Base-by-base conservation (phyloP, 768 basidiomycete species). In the Mycena albidolilacea region DNA sequence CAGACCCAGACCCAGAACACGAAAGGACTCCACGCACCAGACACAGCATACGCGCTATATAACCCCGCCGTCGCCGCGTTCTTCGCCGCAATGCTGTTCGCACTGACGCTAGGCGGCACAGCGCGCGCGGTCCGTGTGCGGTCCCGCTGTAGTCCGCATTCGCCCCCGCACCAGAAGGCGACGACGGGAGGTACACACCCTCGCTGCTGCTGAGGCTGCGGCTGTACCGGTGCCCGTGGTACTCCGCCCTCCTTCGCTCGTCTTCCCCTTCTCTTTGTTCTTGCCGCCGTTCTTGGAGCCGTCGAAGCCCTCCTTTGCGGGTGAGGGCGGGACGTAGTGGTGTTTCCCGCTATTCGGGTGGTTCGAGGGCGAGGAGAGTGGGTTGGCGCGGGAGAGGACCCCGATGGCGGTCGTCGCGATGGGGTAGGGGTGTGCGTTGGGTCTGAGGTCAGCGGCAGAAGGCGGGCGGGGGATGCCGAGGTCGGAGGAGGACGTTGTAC, bases 361-460 rank as follows among this genome's bases (percentile, higher is more conserved):
- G 23, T 23, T 23, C 23, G 23, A 23, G 23, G 23, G 23, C 23
- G 84, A 84, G 64, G 84, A 88, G 15, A 85, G 84, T 0, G 90
- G 88, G 74, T 87, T 91, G 1, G 52, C 92, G 41, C 93, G 89
- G 7, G 93, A 89, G 62, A 95, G 85, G 30, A 94, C 73, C 0
- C 85, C 94, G 0, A 92, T 91, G 1, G 92, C 91, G 0, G 94
- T 95, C 0, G 95, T 95, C 79, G 91, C 93, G 76, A 95, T 92
- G 7, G 93, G 89, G 52, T 95, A 95, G 0, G 94, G 94, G 78
- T 95, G 94, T 0, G 93, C 86, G 75, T 94, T 93, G 1, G 91
- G 90, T 4, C 52, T 21, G 8, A 70, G 44, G 50, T 69, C 38
- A 17, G 67, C 48, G 3, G 59, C 59, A 15, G 67, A 70, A 19